phyloP scores from a whole-genome alignment of 768 basidiomycete species.

The Lentinula lateritia region DNA sequence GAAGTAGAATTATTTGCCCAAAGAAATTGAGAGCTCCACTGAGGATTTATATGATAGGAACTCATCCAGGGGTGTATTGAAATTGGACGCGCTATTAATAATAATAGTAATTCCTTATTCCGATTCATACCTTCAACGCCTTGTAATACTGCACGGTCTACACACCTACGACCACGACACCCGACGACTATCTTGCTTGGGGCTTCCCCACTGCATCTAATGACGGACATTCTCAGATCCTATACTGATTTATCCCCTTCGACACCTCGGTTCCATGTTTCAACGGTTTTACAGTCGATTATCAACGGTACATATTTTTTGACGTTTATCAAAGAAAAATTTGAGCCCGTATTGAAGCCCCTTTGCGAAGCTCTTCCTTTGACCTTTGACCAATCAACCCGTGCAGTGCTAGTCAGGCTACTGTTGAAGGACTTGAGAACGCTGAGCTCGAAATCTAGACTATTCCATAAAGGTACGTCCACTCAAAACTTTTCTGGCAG shows the following conservation, averaged over 20 bases:
- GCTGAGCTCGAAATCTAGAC: slow-evolving; percentile 36
- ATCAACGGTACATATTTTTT: slow-evolving; percentile 32
- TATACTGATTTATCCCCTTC: slow-evolving; percentile 45
- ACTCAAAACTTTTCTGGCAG: background rate
- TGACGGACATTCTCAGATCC: slow-evolving; percentile 41
- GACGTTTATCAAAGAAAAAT: no score
- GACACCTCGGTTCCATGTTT: slow-evolving; percentile 40
- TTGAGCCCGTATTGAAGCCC: background rate
- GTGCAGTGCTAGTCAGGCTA: slow-evolving; percentile 47
- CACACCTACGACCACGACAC: background rate
- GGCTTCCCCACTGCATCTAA: slow-evolving; percentile 14
- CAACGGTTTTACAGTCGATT: slow-evolving; percentile 43
- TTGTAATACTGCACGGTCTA: background rate
- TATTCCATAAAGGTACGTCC: slow-evolving; percentile 50
- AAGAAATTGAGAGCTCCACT: background rate
- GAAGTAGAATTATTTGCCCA: background rate
- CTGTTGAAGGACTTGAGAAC: slow-evolving; percentile 57
- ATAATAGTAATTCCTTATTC: background rate
- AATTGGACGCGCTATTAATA: background rate
- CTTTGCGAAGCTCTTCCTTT: slow-evolving; percentile 36
- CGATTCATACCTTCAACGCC: background rate
- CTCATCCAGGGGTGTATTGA: background rate
- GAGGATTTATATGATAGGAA: background rate
- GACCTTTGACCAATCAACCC: slow-evolving; percentile 39
- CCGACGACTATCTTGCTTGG: background rate